A percentile compares a stretch with the other conserved stretches of the same genome.
Conservation (phyloP, 768 basidiomycete genomes). For the Glaciozyma martinii region DNA sequence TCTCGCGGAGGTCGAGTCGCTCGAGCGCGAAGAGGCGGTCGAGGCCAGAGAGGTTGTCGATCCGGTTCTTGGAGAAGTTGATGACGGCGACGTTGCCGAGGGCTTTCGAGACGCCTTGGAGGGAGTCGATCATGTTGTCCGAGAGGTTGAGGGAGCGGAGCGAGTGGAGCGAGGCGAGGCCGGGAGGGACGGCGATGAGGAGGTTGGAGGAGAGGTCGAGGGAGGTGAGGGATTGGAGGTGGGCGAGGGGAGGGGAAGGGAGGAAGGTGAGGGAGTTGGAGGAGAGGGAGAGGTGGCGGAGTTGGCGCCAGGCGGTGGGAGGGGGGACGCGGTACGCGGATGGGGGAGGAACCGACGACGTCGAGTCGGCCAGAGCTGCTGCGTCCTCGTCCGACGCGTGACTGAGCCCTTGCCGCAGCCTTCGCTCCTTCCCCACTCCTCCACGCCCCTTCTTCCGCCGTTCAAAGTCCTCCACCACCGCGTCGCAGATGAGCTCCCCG, state of each 20-base stretch:
- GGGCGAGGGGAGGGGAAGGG: conserved; percentile 55
- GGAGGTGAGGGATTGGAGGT: conserved; percentile 63
- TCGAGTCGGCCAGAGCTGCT: background rate
- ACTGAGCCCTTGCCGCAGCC: conserved; percentile 2
- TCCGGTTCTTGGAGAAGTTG: conserved; percentile 74
- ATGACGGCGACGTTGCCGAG: conserved; percentile 67
- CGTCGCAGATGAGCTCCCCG: conserved; percentile 62
- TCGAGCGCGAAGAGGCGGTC: conserved; percentile 80
- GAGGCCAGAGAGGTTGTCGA: conserved; percentile 89
- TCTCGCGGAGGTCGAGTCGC: conserved; percentile 71
- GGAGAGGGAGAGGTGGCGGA: conserved; percentile 65
- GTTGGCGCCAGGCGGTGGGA: conserved; percentile 42
- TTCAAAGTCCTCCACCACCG: conserved; percentile 66
- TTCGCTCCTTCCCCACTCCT: conserved; percentile 9
- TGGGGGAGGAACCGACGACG: background rate
- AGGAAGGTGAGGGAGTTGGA: conserved; percentile 76
- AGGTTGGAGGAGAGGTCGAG: conserved; percentile 74
- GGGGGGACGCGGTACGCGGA: conserved; percentile 21
- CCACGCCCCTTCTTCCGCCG: conserved; percentile 48
- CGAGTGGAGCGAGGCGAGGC: conserved; percentile 62
- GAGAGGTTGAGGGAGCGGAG: conserved; percentile 88
- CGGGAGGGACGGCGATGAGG: conserved; percentile 72
- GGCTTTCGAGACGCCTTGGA: conserved; percentile 73
- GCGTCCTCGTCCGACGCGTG: background rate
- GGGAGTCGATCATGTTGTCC: conserved; percentile 95